Evolutionary conservation across 2,329 filamentous ascomycete genomes (phyloP).

Genomic region (Curvularia sp.): DNA sequence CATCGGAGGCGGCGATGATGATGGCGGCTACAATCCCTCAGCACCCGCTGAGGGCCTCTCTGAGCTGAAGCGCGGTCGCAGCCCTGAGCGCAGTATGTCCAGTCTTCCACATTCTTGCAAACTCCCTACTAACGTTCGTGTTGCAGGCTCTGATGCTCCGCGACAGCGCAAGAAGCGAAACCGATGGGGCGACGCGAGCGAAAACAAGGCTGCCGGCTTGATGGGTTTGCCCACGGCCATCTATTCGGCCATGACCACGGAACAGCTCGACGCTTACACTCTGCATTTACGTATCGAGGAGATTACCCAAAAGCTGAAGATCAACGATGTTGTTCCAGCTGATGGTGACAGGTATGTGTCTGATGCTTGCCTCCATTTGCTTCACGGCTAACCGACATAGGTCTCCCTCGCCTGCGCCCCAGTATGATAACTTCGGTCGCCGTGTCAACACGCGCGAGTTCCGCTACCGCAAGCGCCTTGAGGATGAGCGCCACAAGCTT

Average conservation of each 20-base stretch:
- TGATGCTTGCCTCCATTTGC: not conserved
- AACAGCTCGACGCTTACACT: slow-evolving; percentile 97
- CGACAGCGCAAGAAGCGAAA: slow-evolving; percentile 98
- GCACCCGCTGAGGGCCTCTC: slow-evolving; percentile 54
- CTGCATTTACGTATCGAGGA: slow-evolving; percentile 97
- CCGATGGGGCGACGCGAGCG: slow-evolving; percentile 94
- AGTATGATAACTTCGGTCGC: slow-evolving; percentile 99
- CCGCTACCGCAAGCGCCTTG: slow-evolving; percentile 95
- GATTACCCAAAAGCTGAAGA: slow-evolving; percentile 98
- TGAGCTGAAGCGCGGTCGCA: slow-evolving; percentile 84
- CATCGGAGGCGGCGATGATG: slow-evolving; percentile 72
- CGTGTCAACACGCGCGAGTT: slow-evolving; percentile 99
- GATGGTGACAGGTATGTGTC: slow-evolving; percentile 86
- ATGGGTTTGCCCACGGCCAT: slow-evolving; percentile 98
- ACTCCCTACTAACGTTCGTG: slow-evolving; percentile 20
- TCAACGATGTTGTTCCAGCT: slow-evolving; percentile 97
- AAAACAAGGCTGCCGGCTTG: slow-evolving; percentile 97
- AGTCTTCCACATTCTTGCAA: not conserved
- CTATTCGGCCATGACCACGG: slow-evolving; percentile 95
- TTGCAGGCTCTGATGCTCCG: slow-evolving; percentile 68
- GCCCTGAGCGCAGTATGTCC: slow-evolving; percentile 77
- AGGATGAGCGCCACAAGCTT: slow-evolving; percentile 98
- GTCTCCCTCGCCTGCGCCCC: slow-evolving; percentile 92
- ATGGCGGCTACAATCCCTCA: slow-evolving; percentile 56
- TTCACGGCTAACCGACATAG: slow-evolving; percentile 56